Evolutionary conservation across 1,284 basidiomycete genomes (phyloP).

Genomic region (Trametes pubescens): DNA sequence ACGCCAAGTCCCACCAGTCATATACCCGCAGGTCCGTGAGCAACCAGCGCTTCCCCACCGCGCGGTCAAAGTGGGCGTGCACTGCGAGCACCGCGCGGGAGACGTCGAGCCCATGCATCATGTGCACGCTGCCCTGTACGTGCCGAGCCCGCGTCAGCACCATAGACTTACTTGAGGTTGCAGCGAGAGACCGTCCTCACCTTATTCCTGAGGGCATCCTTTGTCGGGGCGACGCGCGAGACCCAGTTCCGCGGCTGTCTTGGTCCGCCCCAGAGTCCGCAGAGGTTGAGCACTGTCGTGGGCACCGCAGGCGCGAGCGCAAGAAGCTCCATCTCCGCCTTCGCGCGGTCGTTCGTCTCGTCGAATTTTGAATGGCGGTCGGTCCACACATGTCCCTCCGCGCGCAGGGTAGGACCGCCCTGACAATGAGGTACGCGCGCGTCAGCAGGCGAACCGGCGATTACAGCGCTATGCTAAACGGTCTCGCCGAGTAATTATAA

Average conservation of each 20-base stretch:
- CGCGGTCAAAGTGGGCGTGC: conserved; percentile 50
- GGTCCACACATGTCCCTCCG: conserved; percentile 43
- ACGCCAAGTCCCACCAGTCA: conserved; percentile 75
- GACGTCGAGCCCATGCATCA: conserved; percentile 67
- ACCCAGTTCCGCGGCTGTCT: conserved; percentile 61
- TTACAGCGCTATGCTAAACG: too few species aligned
- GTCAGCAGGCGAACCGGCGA: too few species aligned
- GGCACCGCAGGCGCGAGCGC: conserved; percentile 50
- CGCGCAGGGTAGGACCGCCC: conserved; percentile 29
- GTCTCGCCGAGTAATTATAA: too few species aligned
- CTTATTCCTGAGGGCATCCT: conserved; percentile 60
- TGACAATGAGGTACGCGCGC: conserved; percentile 4
- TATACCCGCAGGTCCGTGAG: conserved; percentile 67
- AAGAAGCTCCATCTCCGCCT: conserved; percentile 63
- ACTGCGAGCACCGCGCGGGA: conserved; percentile 65
- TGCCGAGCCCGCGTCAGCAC: not conserved
- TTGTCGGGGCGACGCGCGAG: conserved; percentile 57
- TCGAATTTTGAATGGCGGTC: conserved; percentile 60
- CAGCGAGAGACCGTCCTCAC: conserved; percentile 40
- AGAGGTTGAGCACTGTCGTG: conserved; percentile 67
- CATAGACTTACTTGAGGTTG: not conserved
- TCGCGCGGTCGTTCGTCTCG: conserved; percentile 50
- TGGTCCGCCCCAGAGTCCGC: conserved; percentile 67
- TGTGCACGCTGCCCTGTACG: conserved; percentile 62
- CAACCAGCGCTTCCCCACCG: conserved; percentile 61